Conservation (phyloP, 495 filamentous ascomycete genomes). For the Neurospora sp. region DNA sequence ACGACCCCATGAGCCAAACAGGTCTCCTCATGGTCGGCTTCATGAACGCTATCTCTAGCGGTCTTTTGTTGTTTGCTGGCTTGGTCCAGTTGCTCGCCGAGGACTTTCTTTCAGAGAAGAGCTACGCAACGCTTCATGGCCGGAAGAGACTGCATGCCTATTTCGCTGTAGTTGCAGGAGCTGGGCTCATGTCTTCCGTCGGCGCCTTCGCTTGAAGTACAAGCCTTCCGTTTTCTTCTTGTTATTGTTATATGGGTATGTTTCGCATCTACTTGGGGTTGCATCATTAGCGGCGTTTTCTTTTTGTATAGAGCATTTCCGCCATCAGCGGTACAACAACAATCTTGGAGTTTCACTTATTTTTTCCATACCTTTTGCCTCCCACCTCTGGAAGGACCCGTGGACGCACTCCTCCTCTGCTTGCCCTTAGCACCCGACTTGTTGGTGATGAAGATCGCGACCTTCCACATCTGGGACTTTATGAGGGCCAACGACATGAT, state of each 20-base stretch:
- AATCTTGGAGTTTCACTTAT: neutral
- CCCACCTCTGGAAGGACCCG: neutral
- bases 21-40: conserved; percentile 85
- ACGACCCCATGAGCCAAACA: conserved; percentile 71
- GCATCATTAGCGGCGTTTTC: neutral
- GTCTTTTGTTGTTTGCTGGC: conserved; percentile 81
- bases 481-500: neutral
- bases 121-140: conserved; percentile 66
- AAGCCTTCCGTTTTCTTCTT: neutral
- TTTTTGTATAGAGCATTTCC: neutral
- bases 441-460: neutral
- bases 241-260: neutral
- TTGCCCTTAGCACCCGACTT: neutral
- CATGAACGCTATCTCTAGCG: conserved; percentile 85
- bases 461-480: neutral
- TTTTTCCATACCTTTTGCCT: neutral
- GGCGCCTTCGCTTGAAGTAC: conserved; percentile 68
- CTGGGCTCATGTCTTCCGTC: conserved; percentile 74
- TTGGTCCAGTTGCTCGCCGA: conserved; percentile 87
- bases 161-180: conserved; percentile 64
- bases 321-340: neutral
- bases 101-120: conserved; percentile 84
- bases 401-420: neutral
- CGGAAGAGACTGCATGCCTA: conserved; percentile 64
- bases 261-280: conserved; percentile 4